Conservation (phyloP, 1,284 basidiomycete genomes). For the Cryptococcus jaspeensis region DNA sequence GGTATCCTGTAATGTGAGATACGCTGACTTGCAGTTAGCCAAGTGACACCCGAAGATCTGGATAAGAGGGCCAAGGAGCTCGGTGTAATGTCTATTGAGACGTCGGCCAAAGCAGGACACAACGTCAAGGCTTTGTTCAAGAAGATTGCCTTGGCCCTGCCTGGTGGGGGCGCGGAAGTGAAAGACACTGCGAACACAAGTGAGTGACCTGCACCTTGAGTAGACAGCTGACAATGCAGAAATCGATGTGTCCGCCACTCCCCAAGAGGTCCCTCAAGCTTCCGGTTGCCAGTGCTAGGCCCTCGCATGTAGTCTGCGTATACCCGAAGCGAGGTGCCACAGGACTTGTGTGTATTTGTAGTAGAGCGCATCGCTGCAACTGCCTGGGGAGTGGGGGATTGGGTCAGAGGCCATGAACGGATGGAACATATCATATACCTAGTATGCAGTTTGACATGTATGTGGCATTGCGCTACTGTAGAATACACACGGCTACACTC, state of each 20-base stretch:
- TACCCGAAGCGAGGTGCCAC: no score
- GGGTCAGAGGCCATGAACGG: no score
- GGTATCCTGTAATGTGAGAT: neutral
- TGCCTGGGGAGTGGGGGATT: no score
- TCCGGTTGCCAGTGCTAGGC: conserved; percentile 48
- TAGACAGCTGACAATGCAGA: conserved; percentile 28
- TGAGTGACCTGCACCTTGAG: conserved; percentile 23
- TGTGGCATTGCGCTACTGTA: no score
- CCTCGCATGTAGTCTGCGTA: no score
- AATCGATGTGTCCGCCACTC: conserved; percentile 49
- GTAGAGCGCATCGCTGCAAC: no score
- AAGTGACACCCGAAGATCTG: conserved; percentile 98
- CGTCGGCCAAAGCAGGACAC: conserved; percentile 97
- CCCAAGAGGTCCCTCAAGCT: conserved; percentile 43
- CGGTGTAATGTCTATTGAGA: conserved; percentile 99
- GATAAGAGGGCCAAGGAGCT: conserved; percentile 90
- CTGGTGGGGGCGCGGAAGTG: conserved; percentile 85
- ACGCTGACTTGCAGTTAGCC: conserved; percentile 56
- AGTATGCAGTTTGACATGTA: no score
- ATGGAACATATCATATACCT: no score
- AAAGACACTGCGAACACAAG: conserved; percentile 61
- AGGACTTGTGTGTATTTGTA: no score
- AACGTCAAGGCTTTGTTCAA: conserved; percentile 98
- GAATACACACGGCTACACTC: no score
- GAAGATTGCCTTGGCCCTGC: conserved; percentile 97